Evolutionary conservation across 2,329 filamentous ascomycete genomes (phyloP).

Genomic region (Albophoma yamanashiensis): DNA sequence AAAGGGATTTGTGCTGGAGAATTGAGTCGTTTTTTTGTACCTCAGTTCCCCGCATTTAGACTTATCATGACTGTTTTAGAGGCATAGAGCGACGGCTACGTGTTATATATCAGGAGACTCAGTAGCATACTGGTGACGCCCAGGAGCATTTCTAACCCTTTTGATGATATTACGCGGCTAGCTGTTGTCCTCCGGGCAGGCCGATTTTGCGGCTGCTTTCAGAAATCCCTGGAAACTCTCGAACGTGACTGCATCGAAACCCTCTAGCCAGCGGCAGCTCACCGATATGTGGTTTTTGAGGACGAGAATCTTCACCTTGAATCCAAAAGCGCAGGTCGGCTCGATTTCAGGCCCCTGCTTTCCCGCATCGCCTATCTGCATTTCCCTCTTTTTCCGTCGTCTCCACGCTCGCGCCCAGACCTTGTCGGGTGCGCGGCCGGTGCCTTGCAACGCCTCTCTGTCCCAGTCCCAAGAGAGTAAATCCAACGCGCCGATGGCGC

Average conservation of each 20-base stretch:
- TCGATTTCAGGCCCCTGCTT: conserved; percentile 3
- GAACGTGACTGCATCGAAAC: conserved; percentile 62
- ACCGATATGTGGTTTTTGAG: conserved; percentile 32
- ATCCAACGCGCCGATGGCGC: conserved; percentile 43
- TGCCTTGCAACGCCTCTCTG: conserved; percentile 36
- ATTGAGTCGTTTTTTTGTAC: neutral
- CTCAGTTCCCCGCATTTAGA: neutral
- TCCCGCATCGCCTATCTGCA: neutral
- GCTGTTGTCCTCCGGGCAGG: neutral
- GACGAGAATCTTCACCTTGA: conserved; percentile 40
- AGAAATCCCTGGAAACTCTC: conserved; percentile 83
- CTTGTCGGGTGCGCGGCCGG: conserved; percentile 56
- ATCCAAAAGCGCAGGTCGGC: conserved; percentile 39
- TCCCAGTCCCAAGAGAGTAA: conserved; percentile 56
- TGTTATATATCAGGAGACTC: too few relatives aligned
- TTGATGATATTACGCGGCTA: neutral
- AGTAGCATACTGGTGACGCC: neutral
- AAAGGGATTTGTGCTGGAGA: neutral
- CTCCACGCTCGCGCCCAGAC: conserved; percentile 72
- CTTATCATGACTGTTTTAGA: too few relatives aligned
- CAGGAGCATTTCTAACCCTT: neutral
- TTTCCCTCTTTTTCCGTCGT: conserved; percentile 40
- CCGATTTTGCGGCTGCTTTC: conserved; percentile 28
- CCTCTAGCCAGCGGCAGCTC: conserved; percentile 55
- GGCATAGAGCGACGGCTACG: neutral